These are phyloP conservation scores for Cucurbitaria berberidis DNA, from an alignment of 2,329 filamentous ascomycete species.

Conservation along the genomic window DNA sequence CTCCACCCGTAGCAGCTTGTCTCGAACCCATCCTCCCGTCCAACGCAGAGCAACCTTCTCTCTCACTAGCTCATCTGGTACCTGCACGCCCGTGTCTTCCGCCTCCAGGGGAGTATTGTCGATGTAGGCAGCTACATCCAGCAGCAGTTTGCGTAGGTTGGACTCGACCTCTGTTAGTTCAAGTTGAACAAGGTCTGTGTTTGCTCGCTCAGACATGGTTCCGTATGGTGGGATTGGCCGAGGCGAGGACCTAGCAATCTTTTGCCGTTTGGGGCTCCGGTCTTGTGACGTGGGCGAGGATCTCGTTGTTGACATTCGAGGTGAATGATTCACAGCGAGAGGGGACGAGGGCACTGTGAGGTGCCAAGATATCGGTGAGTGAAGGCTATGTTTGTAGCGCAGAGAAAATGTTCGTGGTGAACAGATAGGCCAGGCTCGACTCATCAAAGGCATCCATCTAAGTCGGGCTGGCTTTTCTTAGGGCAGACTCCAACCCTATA, in stretches of 20 bases:
- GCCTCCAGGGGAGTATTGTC: conserved; percentile 50
- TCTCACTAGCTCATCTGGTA: conserved; percentile 54
- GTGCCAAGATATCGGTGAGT: conserved; percentile 3
- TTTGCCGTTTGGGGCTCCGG: conserved; percentile 42
- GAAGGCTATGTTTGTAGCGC: conserved; percentile 28
- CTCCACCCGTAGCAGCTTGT: conserved; percentile 74
- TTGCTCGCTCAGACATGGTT: conserved; percentile 35
- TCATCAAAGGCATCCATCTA: conserved; percentile 39
- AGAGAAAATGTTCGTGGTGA: conserved; percentile 33
- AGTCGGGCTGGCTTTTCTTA: conserved; percentile 15
- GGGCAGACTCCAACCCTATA: neutral
- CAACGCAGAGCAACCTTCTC: conserved; percentile 69
- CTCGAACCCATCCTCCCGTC: conserved; percentile 87
- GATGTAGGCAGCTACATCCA: conserved; percentile 80
- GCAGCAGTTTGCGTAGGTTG: conserved; percentile 74
- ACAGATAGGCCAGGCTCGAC: conserved; percentile 38
- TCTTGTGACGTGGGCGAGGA: conserved; percentile 29
- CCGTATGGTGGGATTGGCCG: conserved; percentile 32
- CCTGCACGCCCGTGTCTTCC: conserved; percentile 38
- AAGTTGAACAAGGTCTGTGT: conserved; percentile 46
- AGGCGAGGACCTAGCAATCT: conserved; percentile 22
- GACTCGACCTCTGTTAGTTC: conserved; percentile 72
- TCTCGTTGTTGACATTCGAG: conserved; percentile 40
- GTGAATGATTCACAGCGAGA: conserved; percentile 9
- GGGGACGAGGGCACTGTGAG: neutral